Conservation (phyloP, 2,329 filamentous ascomycete species). For the Sporothrix brunneoviolacea region DNA sequence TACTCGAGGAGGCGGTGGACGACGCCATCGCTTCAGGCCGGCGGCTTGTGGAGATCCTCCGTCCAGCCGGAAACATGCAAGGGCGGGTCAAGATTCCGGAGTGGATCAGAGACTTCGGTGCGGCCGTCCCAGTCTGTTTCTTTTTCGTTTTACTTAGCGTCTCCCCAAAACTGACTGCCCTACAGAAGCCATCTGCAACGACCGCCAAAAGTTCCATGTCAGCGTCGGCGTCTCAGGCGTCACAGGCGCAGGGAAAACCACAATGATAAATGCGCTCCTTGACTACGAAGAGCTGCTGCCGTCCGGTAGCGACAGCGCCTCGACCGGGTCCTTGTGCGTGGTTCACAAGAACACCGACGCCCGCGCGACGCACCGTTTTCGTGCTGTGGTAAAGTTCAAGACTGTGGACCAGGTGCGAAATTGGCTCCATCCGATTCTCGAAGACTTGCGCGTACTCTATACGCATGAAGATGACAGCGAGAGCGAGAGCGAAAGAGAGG, state of each 20-base stretch:
- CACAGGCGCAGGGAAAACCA: slow-evolving; percentile 14
- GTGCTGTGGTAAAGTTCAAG: slow-evolving; percentile 1
- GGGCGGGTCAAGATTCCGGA: no score
- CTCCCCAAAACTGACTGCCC: no score
- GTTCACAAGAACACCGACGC: slow-evolving; percentile 1
- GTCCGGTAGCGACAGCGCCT: slow-evolving; percentile 11
- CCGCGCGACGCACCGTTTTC: neutral
- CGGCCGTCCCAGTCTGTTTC: no score
- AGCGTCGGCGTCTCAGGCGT: slow-evolving; percentile 9
- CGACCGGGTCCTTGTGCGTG: slow-evolving; percentile 9
- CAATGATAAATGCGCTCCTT: slow-evolving; percentile 13
- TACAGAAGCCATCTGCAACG: neutral
- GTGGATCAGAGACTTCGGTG: no score
- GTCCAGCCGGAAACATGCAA: no score
- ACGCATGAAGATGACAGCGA: neutral
- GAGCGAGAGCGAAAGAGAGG: neutral
- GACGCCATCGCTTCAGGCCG: no score
- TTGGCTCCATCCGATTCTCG: slow-evolving; percentile 8
- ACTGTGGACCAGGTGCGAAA: neutral
- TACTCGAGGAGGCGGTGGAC: no score
- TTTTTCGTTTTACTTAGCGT: no score
- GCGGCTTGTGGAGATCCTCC: no score
- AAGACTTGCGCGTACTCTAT: neutral
- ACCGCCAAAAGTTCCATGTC: neutral
- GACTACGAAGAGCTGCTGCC: slow-evolving; percentile 12